phyloP scores from a whole-genome alignment of 805 yeast genomes.

The Metschnikowia cubensis region DNA sequence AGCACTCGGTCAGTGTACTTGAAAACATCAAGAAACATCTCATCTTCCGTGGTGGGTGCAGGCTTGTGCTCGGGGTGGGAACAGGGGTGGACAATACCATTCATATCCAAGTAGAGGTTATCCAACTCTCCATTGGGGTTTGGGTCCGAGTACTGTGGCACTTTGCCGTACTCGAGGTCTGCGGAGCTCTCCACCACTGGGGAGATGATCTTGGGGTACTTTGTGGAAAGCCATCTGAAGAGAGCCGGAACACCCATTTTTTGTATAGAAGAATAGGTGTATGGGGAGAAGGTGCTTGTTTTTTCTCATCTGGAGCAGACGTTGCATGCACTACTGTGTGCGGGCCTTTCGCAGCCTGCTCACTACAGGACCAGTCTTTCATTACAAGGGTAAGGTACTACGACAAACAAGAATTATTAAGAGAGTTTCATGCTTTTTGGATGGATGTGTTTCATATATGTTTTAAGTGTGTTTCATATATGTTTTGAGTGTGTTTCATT shows the following conservation, averaged over 20 bases:
- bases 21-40: constrained; percentile 92
- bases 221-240: constrained; percentile 90
- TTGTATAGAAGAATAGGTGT: background rate
- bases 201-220: constrained; percentile 90
- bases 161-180: constrained; percentile 34
- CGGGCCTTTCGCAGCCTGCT: background rate
- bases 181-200: constrained; percentile 78
- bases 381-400: too few relatives aligned
- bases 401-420: too few relatives aligned
- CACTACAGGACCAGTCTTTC: background rate
- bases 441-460: too few relatives aligned
- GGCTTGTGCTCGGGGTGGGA: constrained; percentile 97
- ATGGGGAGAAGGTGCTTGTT: background rate
- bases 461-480: too few relatives aligned
- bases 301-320: constrained; percentile 4
- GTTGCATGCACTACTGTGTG: background rate
- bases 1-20: constrained; percentile 88
- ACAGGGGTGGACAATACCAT: constrained; percentile 98
- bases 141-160: constrained; percentile 55
- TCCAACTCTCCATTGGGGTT: constrained; percentile 97
- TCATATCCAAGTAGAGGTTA: constrained; percentile 93
- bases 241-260: constrained; percentile 95
- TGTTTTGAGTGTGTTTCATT: too few relatives aligned
- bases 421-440: too few relatives aligned
- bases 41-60: constrained; percentile 94